Evolutionary conservation across 257 asterid genomes (phyloP).

Genomic region (Ilex asprella): DNA sequence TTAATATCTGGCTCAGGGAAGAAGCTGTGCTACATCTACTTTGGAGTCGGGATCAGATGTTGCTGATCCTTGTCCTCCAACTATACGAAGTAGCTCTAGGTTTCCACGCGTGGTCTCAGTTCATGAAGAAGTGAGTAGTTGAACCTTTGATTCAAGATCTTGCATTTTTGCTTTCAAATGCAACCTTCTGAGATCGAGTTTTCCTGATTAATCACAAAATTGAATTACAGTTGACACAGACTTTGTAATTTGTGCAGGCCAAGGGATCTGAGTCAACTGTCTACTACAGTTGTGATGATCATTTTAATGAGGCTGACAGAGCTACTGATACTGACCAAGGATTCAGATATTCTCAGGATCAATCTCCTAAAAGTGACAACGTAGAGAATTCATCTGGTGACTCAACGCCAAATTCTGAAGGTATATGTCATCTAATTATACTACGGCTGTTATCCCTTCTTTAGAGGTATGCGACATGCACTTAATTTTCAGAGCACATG

Average conservation of each 20-base stretch:
- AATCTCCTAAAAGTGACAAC: conserved; percentile 1
- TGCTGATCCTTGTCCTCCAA: conserved; percentile 47
- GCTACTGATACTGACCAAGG: too few relatives aligned
- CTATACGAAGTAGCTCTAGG: conserved; percentile 32
- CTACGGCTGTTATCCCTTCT: neutral
- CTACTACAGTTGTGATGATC: conserved; percentile 71
- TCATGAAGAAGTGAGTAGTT: conserved; percentile 66
- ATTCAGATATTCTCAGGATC: too few relatives aligned
- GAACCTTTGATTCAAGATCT: neutral
- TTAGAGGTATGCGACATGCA: too few relatives aligned
- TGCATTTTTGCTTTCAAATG: too few relatives aligned
- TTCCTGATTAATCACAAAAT: too few relatives aligned
- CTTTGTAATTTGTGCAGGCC: conserved; percentile 36
- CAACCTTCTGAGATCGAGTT: too few relatives aligned
- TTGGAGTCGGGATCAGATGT: conserved; percentile 55
- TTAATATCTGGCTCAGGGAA: conserved; percentile 39
- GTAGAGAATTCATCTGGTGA: conserved; percentile 15
- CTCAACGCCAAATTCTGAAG: conserved; percentile 34
- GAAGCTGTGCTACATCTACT: conserved; percentile 38
- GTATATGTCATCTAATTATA: conserved; percentile 16
- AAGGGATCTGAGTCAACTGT: conserved; percentile 48
- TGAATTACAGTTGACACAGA: neutral
- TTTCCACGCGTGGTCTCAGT: conserved; percentile 34
- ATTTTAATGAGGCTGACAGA: conserved; percentile 17
- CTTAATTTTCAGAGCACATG: too few relatives aligned